Percentiles rank a stretch among this genome's conserved stretches.
Evolutionary conservation across 2,329 filamentous ascomycete species (phyloP).

Genomic region (Aspergillus sp.): DNA sequence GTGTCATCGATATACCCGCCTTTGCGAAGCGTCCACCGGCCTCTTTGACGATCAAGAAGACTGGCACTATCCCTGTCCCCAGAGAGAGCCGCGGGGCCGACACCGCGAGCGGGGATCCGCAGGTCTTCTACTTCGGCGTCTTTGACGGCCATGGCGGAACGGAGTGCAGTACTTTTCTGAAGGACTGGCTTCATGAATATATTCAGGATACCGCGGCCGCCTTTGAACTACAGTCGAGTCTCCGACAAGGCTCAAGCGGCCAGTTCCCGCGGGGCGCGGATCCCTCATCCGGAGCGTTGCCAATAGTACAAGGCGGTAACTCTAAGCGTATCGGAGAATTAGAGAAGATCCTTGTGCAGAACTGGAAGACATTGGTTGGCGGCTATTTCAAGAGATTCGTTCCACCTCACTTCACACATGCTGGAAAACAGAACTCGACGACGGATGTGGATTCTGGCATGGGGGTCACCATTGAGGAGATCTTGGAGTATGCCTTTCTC

Average conservation of each 20-base stretch:
- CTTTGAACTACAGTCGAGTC: slow-evolving; percentile 76
- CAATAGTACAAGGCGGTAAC: slow-evolving; percentile 56
- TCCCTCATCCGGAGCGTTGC: slow-evolving; percentile 36
- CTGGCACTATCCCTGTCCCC: slow-evolving; percentile 20
- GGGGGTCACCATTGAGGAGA: slow-evolving; percentile 48
- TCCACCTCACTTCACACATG: slow-evolving; percentile 70
- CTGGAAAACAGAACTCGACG: slow-evolving; percentile 34
- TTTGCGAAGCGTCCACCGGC: slow-evolving; percentile 83
- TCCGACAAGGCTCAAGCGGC: slow-evolving; percentile 50
- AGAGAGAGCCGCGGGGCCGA: slow-evolving; percentile 66
- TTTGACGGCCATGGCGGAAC: slow-evolving; percentile 94
- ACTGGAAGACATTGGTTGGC: slow-evolving; percentile 82
- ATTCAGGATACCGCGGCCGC: slow-evolving; percentile 76
- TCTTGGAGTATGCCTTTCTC: slow-evolving; percentile 89
- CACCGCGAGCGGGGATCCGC: slow-evolving; percentile 81
- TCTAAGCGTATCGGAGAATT: slow-evolving; percentile 65
- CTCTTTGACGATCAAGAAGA: slow-evolving; percentile 51
- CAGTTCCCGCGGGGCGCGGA: slow-evolving; percentile 16
- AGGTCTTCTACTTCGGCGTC: slow-evolving; percentile 95
- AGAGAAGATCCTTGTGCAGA: slow-evolving; percentile 69
- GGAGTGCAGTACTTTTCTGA: slow-evolving; percentile 84
- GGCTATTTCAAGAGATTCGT: slow-evolving; percentile 93
- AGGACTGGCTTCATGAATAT: slow-evolving; percentile 82
- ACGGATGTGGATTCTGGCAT: slow-evolving; percentile 23
- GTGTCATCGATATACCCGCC: slow-evolving; percentile 87